A percentile compares a stretch with the other conserved stretches of the same genome.
These are phyloP conservation scores for Aureobasidium melanogenum DNA, from an alignment of 2,329 filamentous ascomycete species.

Conservation along the genomic window DNA sequence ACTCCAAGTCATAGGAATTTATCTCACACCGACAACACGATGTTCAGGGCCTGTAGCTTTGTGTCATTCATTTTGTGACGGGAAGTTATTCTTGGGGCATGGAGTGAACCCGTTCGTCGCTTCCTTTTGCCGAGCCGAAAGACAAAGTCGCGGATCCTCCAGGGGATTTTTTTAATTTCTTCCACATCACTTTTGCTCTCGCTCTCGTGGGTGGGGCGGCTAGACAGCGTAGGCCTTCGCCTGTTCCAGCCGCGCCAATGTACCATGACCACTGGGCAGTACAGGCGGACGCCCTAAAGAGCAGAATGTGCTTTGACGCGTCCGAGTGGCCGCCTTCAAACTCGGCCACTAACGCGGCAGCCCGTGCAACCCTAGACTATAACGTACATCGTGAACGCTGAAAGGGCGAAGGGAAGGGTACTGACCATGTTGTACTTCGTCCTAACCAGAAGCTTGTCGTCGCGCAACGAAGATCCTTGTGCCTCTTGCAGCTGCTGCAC, in stretches of 20 bases:
- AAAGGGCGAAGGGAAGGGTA: neutral
- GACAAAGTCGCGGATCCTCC: neutral
- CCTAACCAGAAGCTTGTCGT: neutral
- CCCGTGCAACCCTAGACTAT: constrained; percentile 1
- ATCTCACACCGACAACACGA: neutral
- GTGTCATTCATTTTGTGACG: neutral
- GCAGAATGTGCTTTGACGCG: constrained; percentile 1
- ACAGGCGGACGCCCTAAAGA: neutral
- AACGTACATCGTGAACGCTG: constrained; percentile 7
- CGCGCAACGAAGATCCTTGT: constrained; percentile 1
- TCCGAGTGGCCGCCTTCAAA: constrained; percentile 3
- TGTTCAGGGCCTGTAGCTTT: neutral
- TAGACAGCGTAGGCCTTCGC: neutral
- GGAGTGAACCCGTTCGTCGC: neutral
- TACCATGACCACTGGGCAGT: neutral
- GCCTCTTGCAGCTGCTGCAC: neutral
- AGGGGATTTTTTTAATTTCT: neutral
- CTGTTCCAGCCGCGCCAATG: neutral
- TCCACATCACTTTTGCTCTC: neutral
- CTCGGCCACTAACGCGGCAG: constrained; percentile 4
- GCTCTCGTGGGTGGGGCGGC: neutral
- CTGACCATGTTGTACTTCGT: neutral
- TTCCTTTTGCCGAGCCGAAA: constrained; percentile 1
- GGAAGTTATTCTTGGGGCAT: neutral
- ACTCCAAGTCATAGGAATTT: too few species aligned